A percentile compares a stretch with the other conserved stretches of the same genome.
Evolutionary conservation across 352 stramenopile species (phyloP).

Genomic region (Phytophthora pisi): DNA sequence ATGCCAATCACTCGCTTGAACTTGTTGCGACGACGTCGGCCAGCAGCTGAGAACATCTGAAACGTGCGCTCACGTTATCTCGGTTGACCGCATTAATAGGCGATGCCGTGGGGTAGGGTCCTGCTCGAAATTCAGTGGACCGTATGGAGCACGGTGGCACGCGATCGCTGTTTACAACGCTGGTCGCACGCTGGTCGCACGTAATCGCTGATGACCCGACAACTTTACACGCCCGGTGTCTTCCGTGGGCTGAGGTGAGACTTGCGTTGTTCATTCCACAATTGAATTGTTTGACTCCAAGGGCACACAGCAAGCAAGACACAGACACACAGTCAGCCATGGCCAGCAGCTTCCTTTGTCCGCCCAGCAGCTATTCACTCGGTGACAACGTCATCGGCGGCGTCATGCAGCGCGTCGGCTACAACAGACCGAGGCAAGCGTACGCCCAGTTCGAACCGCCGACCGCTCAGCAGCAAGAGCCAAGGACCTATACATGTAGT

Average conservation of each 20-base stretch:
- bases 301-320: neutral
- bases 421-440: neutral
- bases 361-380: conserved; percentile 2
- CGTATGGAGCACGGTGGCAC: neutral
- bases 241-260: neutral
- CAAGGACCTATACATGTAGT: neutral
- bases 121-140: neutral
- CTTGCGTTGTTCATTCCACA: neutral
- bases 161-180: conserved; percentile 1
- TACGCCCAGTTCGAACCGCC: neutral
- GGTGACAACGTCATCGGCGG: conserved; percentile 6
- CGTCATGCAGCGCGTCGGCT: conserved; percentile 3
- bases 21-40: neutral
- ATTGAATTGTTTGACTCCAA: neutral
- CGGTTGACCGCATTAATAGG: neutral
- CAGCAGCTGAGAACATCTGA: neutral
- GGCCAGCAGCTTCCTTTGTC: conserved; percentile 2
- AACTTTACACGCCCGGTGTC: neutral
- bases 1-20: neutral
- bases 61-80: neutral
- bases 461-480: neutral
- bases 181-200: neutral
- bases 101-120: neutral
- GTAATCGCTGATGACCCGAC: neutral
- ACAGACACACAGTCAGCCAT: neutral